Base-by-base conservation (phyloP, 352 stramenopile genomes). In the Phytophthora aleatoria region DNA sequence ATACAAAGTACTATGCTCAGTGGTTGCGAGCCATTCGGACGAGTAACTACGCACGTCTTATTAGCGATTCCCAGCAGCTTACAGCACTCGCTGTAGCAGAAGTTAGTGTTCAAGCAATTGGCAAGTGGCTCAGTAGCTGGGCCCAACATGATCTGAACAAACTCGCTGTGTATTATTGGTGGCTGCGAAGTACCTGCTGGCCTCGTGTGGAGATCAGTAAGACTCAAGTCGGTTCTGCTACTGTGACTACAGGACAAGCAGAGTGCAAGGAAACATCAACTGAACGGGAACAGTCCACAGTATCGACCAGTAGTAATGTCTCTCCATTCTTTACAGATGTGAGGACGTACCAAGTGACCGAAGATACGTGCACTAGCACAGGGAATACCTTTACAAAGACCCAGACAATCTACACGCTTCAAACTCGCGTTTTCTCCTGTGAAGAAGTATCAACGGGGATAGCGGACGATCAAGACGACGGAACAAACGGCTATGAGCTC, bases 141-240 rank as follows among this genome's bases (percentile, higher is more conserved):
- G 56, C 57, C 3, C 51, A 43, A 0, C 83, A 78, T 10, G 47
- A 69, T 1, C 55, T 91, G 10, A 83, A 91, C 41, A 48, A 53
- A 2, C 50, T 89, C 4, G 51, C 54, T 11, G 67, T 88, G n/a
- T 55, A 73, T 10, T 67, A 80, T 41, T 91, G 82, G 82, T 91
- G 82, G 82, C n/a, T 30, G 7, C 50, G 41, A 3, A 87, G 73
- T 28, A 76, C 70, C 1, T 89, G 82, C 8, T 83, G 54, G 67
- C 55, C 65, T 26, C 75, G 77, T 6, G 63, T 76, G 10, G 30
- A 62, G 4, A 24, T 83, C 26, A 74, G 55, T 3, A 56, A 57
- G 5, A 61, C 48, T 15, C 39, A 54, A 30, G 30, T 61, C 15
- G 16, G 28, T 1, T 75, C 61, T 11, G 50, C 55, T 6, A 44